Evolutionary conservation across 805 yeast genomes (phyloP).

Genomic region (Wickerhamiella australiensis): DNA sequence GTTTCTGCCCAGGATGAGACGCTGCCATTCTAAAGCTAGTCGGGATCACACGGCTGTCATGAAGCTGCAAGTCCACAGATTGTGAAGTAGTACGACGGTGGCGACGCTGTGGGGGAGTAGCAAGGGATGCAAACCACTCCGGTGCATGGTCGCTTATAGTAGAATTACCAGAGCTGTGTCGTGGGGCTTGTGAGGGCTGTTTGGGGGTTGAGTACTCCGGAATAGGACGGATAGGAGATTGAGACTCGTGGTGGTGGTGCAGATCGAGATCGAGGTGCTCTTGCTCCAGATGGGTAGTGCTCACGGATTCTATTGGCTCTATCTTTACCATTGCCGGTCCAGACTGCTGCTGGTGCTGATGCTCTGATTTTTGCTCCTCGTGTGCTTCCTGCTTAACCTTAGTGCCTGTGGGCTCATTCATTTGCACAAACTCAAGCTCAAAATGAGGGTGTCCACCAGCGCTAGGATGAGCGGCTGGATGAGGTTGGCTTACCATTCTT

Average conservation of each 20-base stretch:
- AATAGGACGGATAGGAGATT: not conserved
- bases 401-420: not conserved
- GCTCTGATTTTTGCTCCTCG: not conserved
- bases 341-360: not conserved
- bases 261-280: not conserved
- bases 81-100: constrained; percentile 21
- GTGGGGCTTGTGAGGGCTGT: constrained; percentile 4
- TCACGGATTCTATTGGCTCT: not conserved
- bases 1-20: not conserved
- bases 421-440: constrained; percentile 34
- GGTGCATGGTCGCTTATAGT: constrained; percentile 8
- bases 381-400: not conserved
- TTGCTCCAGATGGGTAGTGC: not conserved
- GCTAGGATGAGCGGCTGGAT: constrained; percentile 35
- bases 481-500: not conserved
- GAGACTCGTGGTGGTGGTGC: not conserved
- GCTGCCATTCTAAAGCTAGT: constrained; percentile 20
- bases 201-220: constrained; percentile 5
- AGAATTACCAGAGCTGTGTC: constrained; percentile 9
- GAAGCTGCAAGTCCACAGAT: constrained; percentile 18
- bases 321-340: not conserved
- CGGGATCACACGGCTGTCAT: constrained; percentile 22
- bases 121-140: constrained; percentile 12
- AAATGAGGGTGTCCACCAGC: constrained; percentile 61
- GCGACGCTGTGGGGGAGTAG: constrained; percentile 14